These are phyloP conservation scores for Lepidopterella palustris DNA, from an alignment of 495 filamentous ascomycete species.

Conservation along the genomic window DNA sequence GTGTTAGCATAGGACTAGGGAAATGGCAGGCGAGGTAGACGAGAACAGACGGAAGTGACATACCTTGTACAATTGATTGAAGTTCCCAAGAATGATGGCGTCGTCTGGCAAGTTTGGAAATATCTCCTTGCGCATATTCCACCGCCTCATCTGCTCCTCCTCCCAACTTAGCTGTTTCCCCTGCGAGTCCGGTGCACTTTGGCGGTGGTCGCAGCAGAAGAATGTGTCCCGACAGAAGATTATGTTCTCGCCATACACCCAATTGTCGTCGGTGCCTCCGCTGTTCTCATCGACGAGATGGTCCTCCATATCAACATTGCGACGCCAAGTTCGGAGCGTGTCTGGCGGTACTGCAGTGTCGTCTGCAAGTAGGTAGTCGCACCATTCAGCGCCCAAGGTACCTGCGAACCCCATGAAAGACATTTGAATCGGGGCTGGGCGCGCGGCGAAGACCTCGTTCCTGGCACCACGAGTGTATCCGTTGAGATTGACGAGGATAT, in stretches of 20 bases:
- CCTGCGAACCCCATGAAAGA: slow-evolving; percentile 99
- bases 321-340: slow-evolving; percentile 71
- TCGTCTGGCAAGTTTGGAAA: slow-evolving; percentile 82
- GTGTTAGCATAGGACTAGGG: slow-evolving; percentile 7
- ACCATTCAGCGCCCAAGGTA: slow-evolving; percentile 96
- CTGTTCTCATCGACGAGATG: slow-evolving; percentile 62
- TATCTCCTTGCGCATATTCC: slow-evolving; percentile 91
- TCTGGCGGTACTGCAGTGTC: slow-evolving; percentile 74
- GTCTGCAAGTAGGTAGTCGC: slow-evolving; percentile 93
- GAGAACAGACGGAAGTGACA: slow-evolving; percentile 17
- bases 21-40: slow-evolving; percentile 3
- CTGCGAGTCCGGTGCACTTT: slow-evolving; percentile 74
- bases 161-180: slow-evolving; percentile 68
- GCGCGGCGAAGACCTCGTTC: slow-evolving; percentile 94
- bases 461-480: slow-evolving; percentile 95
- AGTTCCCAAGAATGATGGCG: slow-evolving; percentile 90
- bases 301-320: slow-evolving; percentile 67
- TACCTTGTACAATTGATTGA: slow-evolving; percentile 99
- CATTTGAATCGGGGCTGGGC: slow-evolving; percentile 96
- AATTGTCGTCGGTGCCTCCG: slow-evolving; percentile 58
- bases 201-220: slow-evolving; percentile 96
- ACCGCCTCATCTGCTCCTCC: slow-evolving; percentile 74
- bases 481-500: slow-evolving; percentile 95
- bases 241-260: slow-evolving; percentile 97
- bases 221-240: slow-evolving; percentile 94